Conservation (phyloP, 129 eudicot species). For the Sambucus nigra region DNA sequence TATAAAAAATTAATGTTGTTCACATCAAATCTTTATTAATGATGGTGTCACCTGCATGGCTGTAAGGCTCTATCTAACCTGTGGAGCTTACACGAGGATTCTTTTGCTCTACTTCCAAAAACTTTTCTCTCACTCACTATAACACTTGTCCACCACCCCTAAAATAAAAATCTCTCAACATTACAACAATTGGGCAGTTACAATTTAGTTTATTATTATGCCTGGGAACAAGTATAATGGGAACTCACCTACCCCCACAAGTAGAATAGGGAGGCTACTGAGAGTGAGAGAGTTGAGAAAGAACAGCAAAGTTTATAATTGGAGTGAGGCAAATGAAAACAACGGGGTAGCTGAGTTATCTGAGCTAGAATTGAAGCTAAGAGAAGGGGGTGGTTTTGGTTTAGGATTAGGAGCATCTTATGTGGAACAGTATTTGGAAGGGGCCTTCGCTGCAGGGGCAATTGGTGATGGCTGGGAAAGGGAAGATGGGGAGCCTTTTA, state of each 20-base stretch:
- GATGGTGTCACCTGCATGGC: slow-evolving; percentile 47
- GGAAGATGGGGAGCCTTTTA: slow-evolving; percentile 45
- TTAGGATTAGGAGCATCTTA: slow-evolving; percentile 15
- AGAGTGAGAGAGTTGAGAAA: slow-evolving; percentile 36
- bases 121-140: slow-evolving; percentile 10
- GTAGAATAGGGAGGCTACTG: slow-evolving; percentile 53
- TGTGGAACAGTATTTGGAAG: slow-evolving; percentile 47
- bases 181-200: slow-evolving; percentile 4
- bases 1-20: no score
- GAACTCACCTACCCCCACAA: slow-evolving; percentile 32
- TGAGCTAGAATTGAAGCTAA: slow-evolving; percentile 28
- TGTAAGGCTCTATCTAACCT: slow-evolving; percentile 26
- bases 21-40: slow-evolving; percentile 10
- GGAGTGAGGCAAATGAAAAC: slow-evolving; percentile 27
- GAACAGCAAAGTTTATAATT: slow-evolving; percentile 30
- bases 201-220: slow-evolving; percentile 37
- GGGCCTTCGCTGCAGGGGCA: slow-evolving; percentile 40
- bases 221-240: slow-evolving; percentile 62
- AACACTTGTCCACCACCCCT: slow-evolving; percentile 27
- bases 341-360: slow-evolving; percentile 18
- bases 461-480: slow-evolving; percentile 35
- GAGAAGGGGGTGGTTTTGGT: slow-evolving; percentile 16
- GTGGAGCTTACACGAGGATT: slow-evolving; percentile 48
- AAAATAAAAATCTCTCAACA: slow-evolving; percentile 11
- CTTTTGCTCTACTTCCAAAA: slow-evolving; percentile 12